A percentile compares a stretch with the other conserved stretches of the same genome.
Conservation (phyloP, 2,329 filamentous ascomycete species). For the Helotiales sp. region DNA sequence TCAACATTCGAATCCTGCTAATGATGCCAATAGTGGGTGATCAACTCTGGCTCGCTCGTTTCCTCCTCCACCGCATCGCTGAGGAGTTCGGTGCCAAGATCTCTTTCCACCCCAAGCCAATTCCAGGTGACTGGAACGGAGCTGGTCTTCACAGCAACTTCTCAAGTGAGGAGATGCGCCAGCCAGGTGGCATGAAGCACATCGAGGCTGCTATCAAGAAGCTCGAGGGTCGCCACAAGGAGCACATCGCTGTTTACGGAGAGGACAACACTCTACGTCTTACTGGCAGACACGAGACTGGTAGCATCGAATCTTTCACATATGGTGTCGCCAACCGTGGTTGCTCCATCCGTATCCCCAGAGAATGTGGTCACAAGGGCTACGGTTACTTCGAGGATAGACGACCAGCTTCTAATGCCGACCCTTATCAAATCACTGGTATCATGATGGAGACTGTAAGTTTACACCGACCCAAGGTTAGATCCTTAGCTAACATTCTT, state of each 20-base stretch:
- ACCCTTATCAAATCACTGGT: conserved; percentile 73
- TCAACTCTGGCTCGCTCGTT: conserved; percentile 92
- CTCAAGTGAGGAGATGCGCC: conserved; percentile 85
- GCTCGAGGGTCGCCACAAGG: conserved; percentile 75
- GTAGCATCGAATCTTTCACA: conserved; percentile 88
- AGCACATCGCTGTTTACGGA: conserved; percentile 93
- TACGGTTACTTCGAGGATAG: conserved; percentile 94
- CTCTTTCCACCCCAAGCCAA: conserved; percentile 93
- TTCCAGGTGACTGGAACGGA: conserved; percentile 96
- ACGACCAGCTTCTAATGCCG: conserved; percentile 82
- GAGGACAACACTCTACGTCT: conserved; percentile 95
- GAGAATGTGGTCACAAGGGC: conserved; percentile 82
- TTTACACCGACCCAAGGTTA: neutral
- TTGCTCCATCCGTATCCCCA: conserved; percentile 89
- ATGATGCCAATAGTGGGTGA: conserved; percentile 73
- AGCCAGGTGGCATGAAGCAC: conserved; percentile 91
- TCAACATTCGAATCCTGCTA: conserved; percentile 30
- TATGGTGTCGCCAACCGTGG: conserved; percentile 97
- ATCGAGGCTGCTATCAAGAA: conserved; percentile 89
- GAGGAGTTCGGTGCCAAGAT: conserved; percentile 98
- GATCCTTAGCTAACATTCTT: conserved; percentile 26
- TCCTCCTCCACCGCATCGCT: conserved; percentile 86
- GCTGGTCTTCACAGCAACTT: conserved; percentile 94
- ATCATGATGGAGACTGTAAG: conserved; percentile 47
- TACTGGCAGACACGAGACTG: conserved; percentile 93